Conservation (phyloP, 1,284 basidiomycete species). For the Rhizoctonia solani region DNA sequence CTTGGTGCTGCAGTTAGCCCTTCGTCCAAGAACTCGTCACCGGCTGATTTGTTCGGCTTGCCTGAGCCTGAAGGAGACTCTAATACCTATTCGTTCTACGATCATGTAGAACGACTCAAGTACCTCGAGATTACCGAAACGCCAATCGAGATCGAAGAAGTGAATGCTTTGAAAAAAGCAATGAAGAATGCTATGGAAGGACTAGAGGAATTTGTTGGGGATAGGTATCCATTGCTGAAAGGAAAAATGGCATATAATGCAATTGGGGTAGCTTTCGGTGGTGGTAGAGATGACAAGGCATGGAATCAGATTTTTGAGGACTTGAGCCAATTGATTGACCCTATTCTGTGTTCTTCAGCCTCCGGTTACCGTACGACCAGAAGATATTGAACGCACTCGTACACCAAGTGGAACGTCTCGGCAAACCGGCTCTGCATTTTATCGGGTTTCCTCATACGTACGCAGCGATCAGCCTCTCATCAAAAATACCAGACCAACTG, state of each 20-base stretch:
- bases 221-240: constrained; percentile 60
- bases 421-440: constrained; percentile 74
- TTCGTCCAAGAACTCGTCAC: constrained; percentile 41
- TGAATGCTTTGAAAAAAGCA: constrained; percentile 58
- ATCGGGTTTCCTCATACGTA: constrained; percentile 73
- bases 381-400: constrained; percentile 70
- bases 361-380: constrained; percentile 57
- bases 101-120: constrained; percentile 73
- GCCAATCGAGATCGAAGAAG: constrained; percentile 51
- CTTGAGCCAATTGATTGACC: background rate
- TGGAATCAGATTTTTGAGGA: constrained; percentile 36
- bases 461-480: constrained; percentile 40
- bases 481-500: background rate
- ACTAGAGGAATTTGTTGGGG: constrained; percentile 66
- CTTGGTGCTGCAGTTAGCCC: constrained; percentile 46
- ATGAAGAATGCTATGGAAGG: constrained; percentile 62
- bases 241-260: constrained; percentile 76
- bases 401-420: constrained; percentile 71
- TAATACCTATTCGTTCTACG: constrained; percentile 64
- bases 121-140: constrained; percentile 58
- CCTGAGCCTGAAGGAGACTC: constrained; percentile 45
- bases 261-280: constrained; percentile 65
- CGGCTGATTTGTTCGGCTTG: constrained; percentile 45
- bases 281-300: constrained; percentile 72
- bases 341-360: constrained; percentile 31